Conservation (phyloP, 352 stramenopile species). For the Phytophthora kernoviae region DNA sequence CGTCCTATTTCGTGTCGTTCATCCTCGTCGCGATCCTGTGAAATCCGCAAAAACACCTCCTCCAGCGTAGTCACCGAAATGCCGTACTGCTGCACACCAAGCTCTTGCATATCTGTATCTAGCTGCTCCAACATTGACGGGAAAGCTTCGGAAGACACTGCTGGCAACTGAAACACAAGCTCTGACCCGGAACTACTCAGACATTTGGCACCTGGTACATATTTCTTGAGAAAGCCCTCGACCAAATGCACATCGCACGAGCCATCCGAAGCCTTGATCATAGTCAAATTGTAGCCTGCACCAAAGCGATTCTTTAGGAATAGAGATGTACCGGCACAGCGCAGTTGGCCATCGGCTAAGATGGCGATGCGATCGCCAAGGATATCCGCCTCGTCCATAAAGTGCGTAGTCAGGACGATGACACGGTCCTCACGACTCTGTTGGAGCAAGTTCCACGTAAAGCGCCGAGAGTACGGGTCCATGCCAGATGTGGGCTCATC, state of each 20-base stretch:
- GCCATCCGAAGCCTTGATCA: slow-evolving; percentile 44
- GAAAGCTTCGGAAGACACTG: slow-evolving; percentile 80
- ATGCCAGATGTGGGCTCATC: slow-evolving; percentile 96
- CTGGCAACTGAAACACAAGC: slow-evolving; percentile 94
- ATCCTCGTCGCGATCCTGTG: slow-evolving; percentile 49
- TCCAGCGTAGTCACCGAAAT: slow-evolving; percentile 99
- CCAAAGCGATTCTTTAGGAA: slow-evolving; percentile 96
- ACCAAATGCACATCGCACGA: slow-evolving; percentile 40
- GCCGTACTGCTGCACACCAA: slow-evolving; percentile 92
- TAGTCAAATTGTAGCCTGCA: slow-evolving; percentile 89
- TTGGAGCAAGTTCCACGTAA: slow-evolving; percentile 94
- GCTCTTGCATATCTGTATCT: slow-evolving; percentile 39
- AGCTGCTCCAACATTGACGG: slow-evolving; percentile 90
- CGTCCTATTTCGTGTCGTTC: slow-evolving; percentile 19
- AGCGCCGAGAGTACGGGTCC: slow-evolving; percentile 94
- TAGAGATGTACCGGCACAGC: slow-evolving; percentile 83
- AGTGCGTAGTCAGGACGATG: slow-evolving; percentile 83
- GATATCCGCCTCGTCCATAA: slow-evolving; percentile 88
- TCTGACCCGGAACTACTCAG: slow-evolving; percentile 95
- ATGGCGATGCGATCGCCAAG: slow-evolving; percentile 90
- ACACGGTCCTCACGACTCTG: slow-evolving; percentile 80
- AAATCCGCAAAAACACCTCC: slow-evolving; percentile 96
- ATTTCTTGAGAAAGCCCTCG: slow-evolving; percentile 44
- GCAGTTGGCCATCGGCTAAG: slow-evolving; percentile 91
- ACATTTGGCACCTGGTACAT: slow-evolving; percentile 70